A percentile compares a stretch with the other conserved stretches of the same genome.
Conservation (phyloP, 768 basidiomycete genomes). For the Pulveroboletus frians region DNA sequence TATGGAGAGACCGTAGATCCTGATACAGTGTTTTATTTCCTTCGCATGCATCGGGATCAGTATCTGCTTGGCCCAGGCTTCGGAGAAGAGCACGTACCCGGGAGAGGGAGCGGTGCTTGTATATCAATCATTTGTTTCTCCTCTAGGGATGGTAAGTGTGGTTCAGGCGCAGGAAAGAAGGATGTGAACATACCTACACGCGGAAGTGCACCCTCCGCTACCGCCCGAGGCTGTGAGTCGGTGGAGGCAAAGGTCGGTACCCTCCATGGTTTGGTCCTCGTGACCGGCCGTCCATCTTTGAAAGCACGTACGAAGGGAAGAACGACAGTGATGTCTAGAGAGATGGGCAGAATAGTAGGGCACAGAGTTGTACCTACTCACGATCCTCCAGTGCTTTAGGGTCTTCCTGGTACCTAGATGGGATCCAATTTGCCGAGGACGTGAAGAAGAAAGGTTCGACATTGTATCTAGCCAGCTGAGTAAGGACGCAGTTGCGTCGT, state of each 20-base stretch:
- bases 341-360: slow-evolving; percentile 24
- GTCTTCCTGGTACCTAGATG: slow-evolving; percentile 58
- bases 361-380: slow-evolving; percentile 29
- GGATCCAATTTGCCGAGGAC: slow-evolving; percentile 62
- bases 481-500: not conserved
- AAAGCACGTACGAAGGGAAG: slow-evolving; percentile 48
- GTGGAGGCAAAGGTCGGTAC: too few species aligned
- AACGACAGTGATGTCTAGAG: slow-evolving; percentile 52
- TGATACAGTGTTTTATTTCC: slow-evolving; percentile 26
- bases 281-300: slow-evolving; percentile 25
- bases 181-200: slow-evolving; percentile 13
- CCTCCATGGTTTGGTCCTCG: not conserved
- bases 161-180: not conserved
- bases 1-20: slow-evolving; percentile 51
- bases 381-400: slow-evolving; percentile 40
- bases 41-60: slow-evolving; percentile 1
- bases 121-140: slow-evolving; percentile 42
- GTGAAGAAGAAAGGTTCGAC: slow-evolving; percentile 65
- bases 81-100: slow-evolving; percentile 22
- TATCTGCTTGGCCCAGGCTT: not conserved
- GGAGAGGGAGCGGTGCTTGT: slow-evolving; percentile 41
- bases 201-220: slow-evolving; percentile 1
- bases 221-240: slow-evolving; percentile 2
- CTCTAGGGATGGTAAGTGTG: slow-evolving; percentile 3
- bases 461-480: slow-evolving; percentile 39